Conservation (phyloP, 805 yeast genomes). For the Metschnikowia kofuensis region DNA sequence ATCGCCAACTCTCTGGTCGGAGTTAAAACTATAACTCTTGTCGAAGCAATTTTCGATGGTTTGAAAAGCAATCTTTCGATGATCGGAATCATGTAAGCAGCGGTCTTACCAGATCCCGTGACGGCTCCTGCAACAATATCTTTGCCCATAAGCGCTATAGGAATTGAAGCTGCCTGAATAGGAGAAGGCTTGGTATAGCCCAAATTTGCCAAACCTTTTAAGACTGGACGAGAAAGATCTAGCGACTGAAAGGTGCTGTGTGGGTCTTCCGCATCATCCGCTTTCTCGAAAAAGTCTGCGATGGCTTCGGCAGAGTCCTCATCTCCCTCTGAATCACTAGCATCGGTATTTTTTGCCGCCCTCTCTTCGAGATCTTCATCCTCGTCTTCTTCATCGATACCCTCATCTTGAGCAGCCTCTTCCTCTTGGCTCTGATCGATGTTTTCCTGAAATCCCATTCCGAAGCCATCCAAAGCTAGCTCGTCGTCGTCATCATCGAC, state of each 20-base stretch:
- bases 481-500: conserved; percentile 38
- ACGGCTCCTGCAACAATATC: conserved; percentile 99
- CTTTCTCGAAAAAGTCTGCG: conserved; percentile 63
- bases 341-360: conserved; percentile 14
- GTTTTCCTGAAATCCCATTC: conserved; percentile 46
- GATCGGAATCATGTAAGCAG: conserved; percentile 95
- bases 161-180: conserved; percentile 90
- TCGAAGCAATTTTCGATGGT: conserved; percentile 80
- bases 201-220: conserved; percentile 75
- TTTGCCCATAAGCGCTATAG: conserved; percentile 88
- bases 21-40: conserved; percentile 85
- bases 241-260: conserved; percentile 72
- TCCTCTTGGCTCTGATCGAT: not conserved
- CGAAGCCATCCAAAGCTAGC: conserved; percentile 43
- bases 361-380: conserved; percentile 20
- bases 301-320: conserved; percentile 80
- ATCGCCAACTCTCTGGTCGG: conserved; percentile 98
- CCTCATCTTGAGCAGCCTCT: no score
- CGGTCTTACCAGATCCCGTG: conserved; percentile 99
- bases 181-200: conserved; percentile 92
- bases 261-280: conserved; percentile 41
- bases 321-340: conserved; percentile 28
- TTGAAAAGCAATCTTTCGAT: conserved; percentile 88
- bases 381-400: conserved; percentile 1
- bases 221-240: conserved; percentile 83